Evolutionary conservation across 306 rosid genomes (phyloP).

Genomic region (Lathyrus sativus): DNA sequence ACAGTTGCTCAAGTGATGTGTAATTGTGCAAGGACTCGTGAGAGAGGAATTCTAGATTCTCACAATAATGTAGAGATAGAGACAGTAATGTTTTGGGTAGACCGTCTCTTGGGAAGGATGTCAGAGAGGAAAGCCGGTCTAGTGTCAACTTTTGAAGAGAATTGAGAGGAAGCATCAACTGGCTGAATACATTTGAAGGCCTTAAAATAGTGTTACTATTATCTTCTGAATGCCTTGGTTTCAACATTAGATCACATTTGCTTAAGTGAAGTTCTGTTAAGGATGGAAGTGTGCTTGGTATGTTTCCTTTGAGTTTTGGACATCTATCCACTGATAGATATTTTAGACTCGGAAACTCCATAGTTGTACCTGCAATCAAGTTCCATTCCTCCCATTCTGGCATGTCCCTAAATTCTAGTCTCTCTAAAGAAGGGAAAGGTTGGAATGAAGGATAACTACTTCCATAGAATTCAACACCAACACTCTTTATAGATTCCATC

Average conservation of each 20-base stretch:
- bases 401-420: constrained; percentile 5
- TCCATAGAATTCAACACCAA: constrained; percentile 34
- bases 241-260: not conserved
- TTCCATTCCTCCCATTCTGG: constrained; percentile 32
- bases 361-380: not conserved
- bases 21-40: constrained; percentile 9
- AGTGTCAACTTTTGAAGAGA: constrained; percentile 5
- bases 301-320: constrained; percentile 32
- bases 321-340: not conserved
- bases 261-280: constrained; percentile 6
- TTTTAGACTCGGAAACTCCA: constrained; percentile 9
- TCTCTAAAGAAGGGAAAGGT: constrained; percentile 16
- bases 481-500: not conserved
- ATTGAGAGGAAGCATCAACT: not conserved
- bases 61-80: not conserved
- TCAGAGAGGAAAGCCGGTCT: constrained; percentile 5
- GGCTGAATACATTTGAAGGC: not conserved
- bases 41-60: constrained; percentile 24
- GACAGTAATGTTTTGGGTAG: constrained; percentile 14
- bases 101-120: constrained; percentile 26
- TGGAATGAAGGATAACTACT: constrained; percentile 18
- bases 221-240: not conserved
- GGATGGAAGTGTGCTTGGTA: constrained; percentile 25
- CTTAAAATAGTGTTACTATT: too few relatives aligned
- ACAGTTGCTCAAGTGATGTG: constrained; percentile 16